A percentile compares a stretch with the other conserved stretches of the same genome.
phyloP scores from a whole-genome alignment of 805 yeast species.

The Metschnikowia bowlesiae region DNA sequence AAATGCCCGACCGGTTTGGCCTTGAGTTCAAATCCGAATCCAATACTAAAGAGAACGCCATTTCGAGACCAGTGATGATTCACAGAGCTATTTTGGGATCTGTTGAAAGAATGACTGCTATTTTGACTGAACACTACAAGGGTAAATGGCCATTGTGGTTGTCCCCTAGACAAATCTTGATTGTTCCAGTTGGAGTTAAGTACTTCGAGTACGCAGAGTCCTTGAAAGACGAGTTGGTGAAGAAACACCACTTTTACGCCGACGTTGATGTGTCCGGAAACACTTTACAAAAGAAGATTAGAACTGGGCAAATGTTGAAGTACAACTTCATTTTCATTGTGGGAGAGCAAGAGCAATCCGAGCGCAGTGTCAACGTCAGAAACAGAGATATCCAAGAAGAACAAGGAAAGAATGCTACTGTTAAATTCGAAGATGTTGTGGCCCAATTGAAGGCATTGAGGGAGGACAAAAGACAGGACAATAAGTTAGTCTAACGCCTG shows the following conservation, averaged over 20 bases:
- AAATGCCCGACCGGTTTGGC: conserved; percentile 90
- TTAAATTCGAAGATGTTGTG: conserved; percentile 67
- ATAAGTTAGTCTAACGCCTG: conserved; percentile 29
- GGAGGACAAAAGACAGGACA: conserved; percentile 71
- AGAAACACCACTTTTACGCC: conserved; percentile 76
- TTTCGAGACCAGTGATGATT: conserved; percentile 94
- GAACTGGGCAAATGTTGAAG: conserved; percentile 91
- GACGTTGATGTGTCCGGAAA: conserved; percentile 93
- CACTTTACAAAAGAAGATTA: conserved; percentile 96
- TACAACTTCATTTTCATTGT: conserved; percentile 96
- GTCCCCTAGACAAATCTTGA: conserved; percentile 96
- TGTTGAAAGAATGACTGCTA: conserved; percentile 98
- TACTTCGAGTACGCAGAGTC: conserved; percentile 85
- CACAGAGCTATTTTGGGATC: conserved; percentile 99
- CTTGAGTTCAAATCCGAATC: conserved; percentile 70
- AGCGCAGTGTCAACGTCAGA: conserved; percentile 85
- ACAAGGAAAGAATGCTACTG: conserved; percentile 88
- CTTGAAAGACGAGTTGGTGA: conserved; percentile 60
- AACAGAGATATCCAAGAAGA: conserved; percentile 91
- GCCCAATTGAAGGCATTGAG: conserved; percentile 63
- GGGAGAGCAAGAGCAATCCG: conserved; percentile 87
- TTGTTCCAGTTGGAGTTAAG: conserved; percentile 95
- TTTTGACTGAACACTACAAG: conserved; percentile 94
- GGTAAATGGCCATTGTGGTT: conserved; percentile 99
- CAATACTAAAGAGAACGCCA: conserved; percentile 53